These are phyloP conservation scores for Eucalyptus albens DNA, from an alignment of 345 rosid species.

Conservation along the genomic window DNA sequence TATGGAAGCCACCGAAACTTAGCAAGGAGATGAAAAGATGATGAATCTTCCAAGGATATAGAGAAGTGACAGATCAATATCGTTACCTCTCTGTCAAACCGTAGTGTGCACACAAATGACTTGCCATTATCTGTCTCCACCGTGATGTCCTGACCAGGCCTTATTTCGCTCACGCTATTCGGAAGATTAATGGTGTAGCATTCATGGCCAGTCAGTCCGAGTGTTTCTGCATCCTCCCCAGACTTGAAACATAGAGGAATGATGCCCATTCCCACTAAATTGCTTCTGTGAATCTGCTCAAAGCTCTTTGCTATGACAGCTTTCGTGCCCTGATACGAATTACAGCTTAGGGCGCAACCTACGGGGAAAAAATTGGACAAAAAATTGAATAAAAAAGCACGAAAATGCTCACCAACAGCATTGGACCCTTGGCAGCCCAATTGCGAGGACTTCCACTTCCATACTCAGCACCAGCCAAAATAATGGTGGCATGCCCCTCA, in stretches of 20 bases:
- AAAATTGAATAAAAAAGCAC: not conserved
- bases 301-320: slow-evolving; percentile 88
- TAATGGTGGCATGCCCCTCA: slow-evolving; percentile 54
- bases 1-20: too few relatives aligned
- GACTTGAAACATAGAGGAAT: slow-evolving; percentile 74
- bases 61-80: too few relatives aligned
- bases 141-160: too few relatives aligned
- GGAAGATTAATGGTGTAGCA: too few relatives aligned
- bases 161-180: too few relatives aligned
- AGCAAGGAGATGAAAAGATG: too few relatives aligned
- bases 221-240: slow-evolving; percentile 75
- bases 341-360: not conserved
- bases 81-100: too few relatives aligned
- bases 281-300: slow-evolving; percentile 82
- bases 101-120: too few relatives aligned
- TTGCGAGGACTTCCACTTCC: slow-evolving; percentile 98
- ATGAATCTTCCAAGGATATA: too few relatives aligned
- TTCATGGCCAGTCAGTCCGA: not conserved
- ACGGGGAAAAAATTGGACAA: not conserved
- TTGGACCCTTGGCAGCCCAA: slow-evolving; percentile 99
- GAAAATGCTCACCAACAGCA: slow-evolving; percentile 47
- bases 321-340: slow-evolving; percentile 59
- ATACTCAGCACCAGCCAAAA: slow-evolving; percentile 88
- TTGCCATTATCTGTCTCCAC: too few relatives aligned
- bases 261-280: slow-evolving; percentile 88